These are phyloP conservation scores for Coffea canephora DNA, from an alignment of 257 asterid genomes.

Conservation along the genomic window DNA sequence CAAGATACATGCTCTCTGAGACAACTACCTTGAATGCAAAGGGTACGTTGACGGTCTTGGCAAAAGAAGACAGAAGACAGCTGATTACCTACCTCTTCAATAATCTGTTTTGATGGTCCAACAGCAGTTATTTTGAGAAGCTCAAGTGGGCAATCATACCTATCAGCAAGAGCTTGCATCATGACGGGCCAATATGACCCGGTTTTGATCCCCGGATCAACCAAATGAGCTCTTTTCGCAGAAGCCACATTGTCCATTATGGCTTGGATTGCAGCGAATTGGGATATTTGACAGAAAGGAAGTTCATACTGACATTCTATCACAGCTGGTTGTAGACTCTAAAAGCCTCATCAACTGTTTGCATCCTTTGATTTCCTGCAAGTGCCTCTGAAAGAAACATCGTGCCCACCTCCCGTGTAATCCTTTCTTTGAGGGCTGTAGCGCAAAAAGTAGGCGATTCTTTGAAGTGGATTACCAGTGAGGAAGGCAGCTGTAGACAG, in stretches of 20 bases:
- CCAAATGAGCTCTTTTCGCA: slow-evolving; percentile 37
- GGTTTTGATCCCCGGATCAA: slow-evolving; percentile 33
- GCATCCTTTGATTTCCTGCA: not conserved
- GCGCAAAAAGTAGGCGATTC: slow-evolving; percentile 25
- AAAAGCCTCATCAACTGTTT: slow-evolving; percentile 19
- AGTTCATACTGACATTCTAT: slow-evolving; percentile 11
- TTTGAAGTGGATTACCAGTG: slow-evolving; percentile 28
- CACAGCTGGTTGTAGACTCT: slow-evolving; percentile 9
- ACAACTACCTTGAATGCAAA: slow-evolving; percentile 25
- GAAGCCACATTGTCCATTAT: slow-evolving; percentile 35
- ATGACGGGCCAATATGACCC: slow-evolving; percentile 45
- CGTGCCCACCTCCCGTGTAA: slow-evolving; percentile 27
- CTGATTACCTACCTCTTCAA: slow-evolving; percentile 31
- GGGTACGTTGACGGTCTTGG: slow-evolving; percentile 31
- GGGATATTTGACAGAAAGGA: slow-evolving; percentile 32
- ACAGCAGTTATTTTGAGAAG: slow-evolving; percentile 48
- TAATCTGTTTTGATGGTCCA: slow-evolving; percentile 27
- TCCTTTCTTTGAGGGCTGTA: slow-evolving; percentile 38
- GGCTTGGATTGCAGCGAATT: slow-evolving; percentile 40
- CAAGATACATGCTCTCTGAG: slow-evolving; percentile 30
- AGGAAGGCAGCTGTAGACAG: slow-evolving; percentile 24
- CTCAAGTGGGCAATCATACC: slow-evolving; percentile 21
- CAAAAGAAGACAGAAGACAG: slow-evolving; percentile 35
- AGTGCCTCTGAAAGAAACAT: not conserved
- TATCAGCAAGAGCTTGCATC: slow-evolving; percentile 40